Base-by-base conservation (phyloP, 352 stramenopile species). In the Phytophthora constricta region DNA sequence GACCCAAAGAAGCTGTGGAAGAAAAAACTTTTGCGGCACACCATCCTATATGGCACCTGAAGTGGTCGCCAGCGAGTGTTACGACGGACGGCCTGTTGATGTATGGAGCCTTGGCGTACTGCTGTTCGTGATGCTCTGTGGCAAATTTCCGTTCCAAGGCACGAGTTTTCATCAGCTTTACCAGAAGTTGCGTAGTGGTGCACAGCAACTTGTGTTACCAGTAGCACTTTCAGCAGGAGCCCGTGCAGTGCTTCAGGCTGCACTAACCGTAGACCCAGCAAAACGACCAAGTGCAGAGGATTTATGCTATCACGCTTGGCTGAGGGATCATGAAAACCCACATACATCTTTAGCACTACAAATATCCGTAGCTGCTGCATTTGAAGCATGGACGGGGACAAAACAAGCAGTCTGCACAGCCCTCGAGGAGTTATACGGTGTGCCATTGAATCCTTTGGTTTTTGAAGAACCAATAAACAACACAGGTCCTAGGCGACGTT, bases 11-110 rank as follows among this genome's bases (percentile, higher is more conserved):
- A 68, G 23, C 33, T 26, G n/a, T 5, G n/a, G 19, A 58, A 60
- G 46, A 74, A 73, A 95, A 71, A 91, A 79, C 39, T 90, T 92
- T 48, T 94, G 86, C 50, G 86, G 86, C 19, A 92, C 80, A 0
- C 80, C 86, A 31, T 77, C 85, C 42, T 95, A 94, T 55, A 93
- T 95, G 84, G 87, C 87, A 1, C 86, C 87, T 1, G 86, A 95
- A 55, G 76, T 95, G 7, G 63, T 95, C 16, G 8, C 67, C 11
- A 78, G 80, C 52, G 72, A 73, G 52, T 59, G 55, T 27, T 93
- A 93, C 51, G 79, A 91, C 19, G 86, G 82, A 26, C 76, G 76
- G 45, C 65, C 70, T 45, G 58, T 92, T 9, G 86, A 94, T 61
- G 45, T 88, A 2, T 94, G 79, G 79, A 84, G 80, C 3, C 68